Base-by-base conservation (phyloP, 306 rosid genomes). In the Cucurbita pepo region DNA sequence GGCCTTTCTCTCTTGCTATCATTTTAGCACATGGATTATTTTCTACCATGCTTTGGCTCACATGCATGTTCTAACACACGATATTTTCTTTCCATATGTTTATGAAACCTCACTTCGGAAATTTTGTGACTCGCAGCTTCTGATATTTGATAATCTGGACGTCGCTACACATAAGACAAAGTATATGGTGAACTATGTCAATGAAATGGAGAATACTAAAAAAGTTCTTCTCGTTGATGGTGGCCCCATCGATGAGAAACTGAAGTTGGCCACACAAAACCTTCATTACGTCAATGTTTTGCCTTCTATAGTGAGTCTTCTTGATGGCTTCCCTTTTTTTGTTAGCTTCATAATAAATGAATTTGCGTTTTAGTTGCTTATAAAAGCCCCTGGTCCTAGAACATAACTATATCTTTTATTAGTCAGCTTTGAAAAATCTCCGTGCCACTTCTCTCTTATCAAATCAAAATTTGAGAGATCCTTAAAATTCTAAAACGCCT, bases 261-360 rank as follows among this genome's bases (percentile, higher is more conserved):
- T 94, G 79, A 86, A 85, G 81, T 83, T 94, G 82, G 91, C 99
- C 43, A 87, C 99, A 8, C 99, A 94, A 85, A 94, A 94, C 85
- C 80, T 94, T 66, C 97, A 89, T 79, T 90, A 87, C 63, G 96
- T 87, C 67, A 94, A 94, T 25, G 64, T 90, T 76, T 86, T 94
- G 82, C 98, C 98, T 21, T 71, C 95, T 38, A 82, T 90, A 59
- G 97, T 90, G 84, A 90, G 97, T 83, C 4, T 72, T 18, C 52
- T 53, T 12, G 47, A 48, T 52, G 15, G 15, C 43, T 70, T 51
- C 59, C 56, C 21, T 5, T 7, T 66, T 45, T 44, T 44, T 45
- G 45, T 37, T 37, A 15, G 21, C 22, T 66, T 66, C 9, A 44
- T 40, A 5, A 63, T 8, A 8, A n/a, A 38, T 64, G 9, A 43